Percentiles rank a stretch among this genome's conserved stretches.
Conservation (phyloP, 257 asterid genomes). For the Anisodus tanguticus region DNA sequence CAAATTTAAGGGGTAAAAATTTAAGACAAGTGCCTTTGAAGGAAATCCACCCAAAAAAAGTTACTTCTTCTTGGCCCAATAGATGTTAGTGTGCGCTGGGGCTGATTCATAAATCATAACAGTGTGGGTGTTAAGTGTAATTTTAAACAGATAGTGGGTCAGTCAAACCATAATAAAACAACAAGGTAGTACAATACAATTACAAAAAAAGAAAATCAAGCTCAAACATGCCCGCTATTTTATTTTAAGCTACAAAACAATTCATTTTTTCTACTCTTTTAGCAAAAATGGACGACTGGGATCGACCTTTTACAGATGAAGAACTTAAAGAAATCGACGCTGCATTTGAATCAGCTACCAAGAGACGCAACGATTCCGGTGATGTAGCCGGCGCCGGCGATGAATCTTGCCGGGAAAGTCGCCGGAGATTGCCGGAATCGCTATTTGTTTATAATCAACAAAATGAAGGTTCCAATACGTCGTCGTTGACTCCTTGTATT, state of each 20-base stretch:
- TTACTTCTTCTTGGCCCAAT: too few species aligned
- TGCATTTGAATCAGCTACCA: conserved; percentile 48
- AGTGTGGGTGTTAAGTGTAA: neutral
- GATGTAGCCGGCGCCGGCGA: neutral
- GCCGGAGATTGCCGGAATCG: conserved; percentile 80
- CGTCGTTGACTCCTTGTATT: conserved; percentile 46
- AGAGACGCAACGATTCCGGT: conserved; percentile 39
- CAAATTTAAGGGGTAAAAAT: too few species aligned
- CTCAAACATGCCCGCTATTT: neutral
- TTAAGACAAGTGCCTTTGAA: too few species aligned
- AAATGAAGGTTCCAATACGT: conserved; percentile 30
- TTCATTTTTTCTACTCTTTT: neutral
- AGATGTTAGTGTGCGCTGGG: too few species aligned
- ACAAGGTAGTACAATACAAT: neutral
- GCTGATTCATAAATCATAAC: too few species aligned
- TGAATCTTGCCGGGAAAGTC: conserved; percentile 39
- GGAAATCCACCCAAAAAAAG: too few species aligned
- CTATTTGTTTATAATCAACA: conserved; percentile 54
- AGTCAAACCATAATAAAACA: neutral
- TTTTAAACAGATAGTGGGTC: neutral
- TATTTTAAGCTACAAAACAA: neutral
- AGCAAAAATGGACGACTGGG: conserved; percentile 51
- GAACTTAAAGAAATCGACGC: conserved; percentile 75
- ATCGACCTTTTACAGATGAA: conserved; percentile 68
- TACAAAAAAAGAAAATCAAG: neutral